Conservation (phyloP, 2,329 filamentous ascomycete species). For the Stemphylium vesicarium region DNA sequence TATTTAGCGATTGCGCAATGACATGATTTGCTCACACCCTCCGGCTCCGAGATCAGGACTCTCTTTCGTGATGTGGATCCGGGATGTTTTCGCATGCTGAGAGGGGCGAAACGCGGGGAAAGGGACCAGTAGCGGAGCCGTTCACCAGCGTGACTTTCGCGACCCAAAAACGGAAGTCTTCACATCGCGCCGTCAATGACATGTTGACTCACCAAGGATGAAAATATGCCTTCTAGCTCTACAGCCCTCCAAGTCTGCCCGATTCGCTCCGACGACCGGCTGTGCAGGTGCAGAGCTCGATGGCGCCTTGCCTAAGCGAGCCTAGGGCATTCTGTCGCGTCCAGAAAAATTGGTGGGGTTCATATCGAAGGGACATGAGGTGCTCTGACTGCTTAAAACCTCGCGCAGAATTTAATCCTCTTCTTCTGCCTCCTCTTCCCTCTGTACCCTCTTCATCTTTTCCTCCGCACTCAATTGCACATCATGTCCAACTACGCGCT, state of each 20-base stretch:
- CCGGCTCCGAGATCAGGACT: not conserved
- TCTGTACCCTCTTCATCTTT: not conserved
- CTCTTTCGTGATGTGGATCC: conserved; percentile 5
- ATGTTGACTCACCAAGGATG: not conserved
- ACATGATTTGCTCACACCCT: not conserved
- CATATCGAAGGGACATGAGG: conserved; percentile 3
- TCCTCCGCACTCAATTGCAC: conserved; percentile 15
- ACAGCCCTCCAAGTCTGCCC: not conserved
- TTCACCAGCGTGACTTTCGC: conserved; percentile 2
- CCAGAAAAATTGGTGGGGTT: conserved; percentile 36
- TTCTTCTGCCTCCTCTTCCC: conserved; percentile 1
- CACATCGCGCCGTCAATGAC: not conserved
- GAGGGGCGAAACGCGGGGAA: conserved; percentile 21
- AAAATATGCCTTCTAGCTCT: not conserved
- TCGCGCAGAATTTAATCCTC: conserved; percentile 3
- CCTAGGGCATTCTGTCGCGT: conserved; percentile 29
- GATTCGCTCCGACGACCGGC: conserved; percentile 36
- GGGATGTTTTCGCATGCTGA: conserved; percentile 16
- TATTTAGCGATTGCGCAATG: not conserved
- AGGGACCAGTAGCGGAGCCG: conserved; percentile 1
- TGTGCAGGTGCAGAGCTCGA: conserved; percentile 7
- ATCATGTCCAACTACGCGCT: conserved; percentile 64
- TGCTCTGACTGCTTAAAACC: conserved; percentile 16
- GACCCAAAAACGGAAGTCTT: conserved; percentile 4
- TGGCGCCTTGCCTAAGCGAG: conserved; percentile 24